phyloP scores from a whole-genome alignment of 2,329 filamentous ascomycete species.

The Aspergillus fumigatus region DNA sequence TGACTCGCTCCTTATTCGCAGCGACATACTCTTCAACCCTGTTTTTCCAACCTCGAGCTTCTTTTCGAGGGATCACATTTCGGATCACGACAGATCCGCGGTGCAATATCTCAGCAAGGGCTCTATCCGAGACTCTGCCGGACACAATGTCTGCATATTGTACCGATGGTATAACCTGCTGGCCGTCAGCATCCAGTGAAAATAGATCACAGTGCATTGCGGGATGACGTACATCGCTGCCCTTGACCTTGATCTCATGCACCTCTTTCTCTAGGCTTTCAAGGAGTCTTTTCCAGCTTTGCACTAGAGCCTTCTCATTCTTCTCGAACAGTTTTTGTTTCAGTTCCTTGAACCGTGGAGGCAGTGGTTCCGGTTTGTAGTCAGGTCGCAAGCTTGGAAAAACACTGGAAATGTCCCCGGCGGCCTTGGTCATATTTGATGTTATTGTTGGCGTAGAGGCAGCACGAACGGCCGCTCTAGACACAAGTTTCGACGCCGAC shows the following conservation, averaged over 20 bases:
- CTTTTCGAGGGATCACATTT: slow-evolving; percentile 59
- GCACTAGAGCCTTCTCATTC: slow-evolving; percentile 35
- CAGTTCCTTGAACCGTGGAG: slow-evolving; percentile 38
- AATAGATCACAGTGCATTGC: too few relatives aligned
- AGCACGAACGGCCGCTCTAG: slow-evolving; percentile 24
- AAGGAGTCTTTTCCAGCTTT: slow-evolving; percentile 42
- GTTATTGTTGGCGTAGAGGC: slow-evolving; percentile 28
- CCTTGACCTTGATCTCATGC: slow-evolving; percentile 36
- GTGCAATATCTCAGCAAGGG: slow-evolving; percentile 50
- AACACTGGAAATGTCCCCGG: slow-evolving; percentile 46
- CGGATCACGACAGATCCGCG: slow-evolving; percentile 61
- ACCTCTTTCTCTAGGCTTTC: slow-evolving; percentile 37
- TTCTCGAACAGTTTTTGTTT: slow-evolving; percentile 36
- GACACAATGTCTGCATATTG: slow-evolving; percentile 38
- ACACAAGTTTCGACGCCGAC: slow-evolving; percentile 27
- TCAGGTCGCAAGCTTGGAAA: slow-evolving; percentile 44
- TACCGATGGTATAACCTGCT: slow-evolving; percentile 40
- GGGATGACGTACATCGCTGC: slow-evolving; percentile 33
- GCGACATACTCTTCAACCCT: slow-evolving; percentile 62
- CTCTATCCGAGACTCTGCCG: slow-evolving; percentile 30
- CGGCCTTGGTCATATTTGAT: slow-evolving; percentile 38
- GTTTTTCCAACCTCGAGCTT: slow-evolving; percentile 62
- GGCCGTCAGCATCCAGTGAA: slow-evolving; percentile 4
- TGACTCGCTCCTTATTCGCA: slow-evolving; percentile 50
- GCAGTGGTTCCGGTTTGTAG: slow-evolving; percentile 39